Evolutionary conservation across 2,329 filamentous ascomycete species (phyloP), one percentile per base, ranked within the genome.

Genomic region (Elsinoe fawcettii): DNA sequence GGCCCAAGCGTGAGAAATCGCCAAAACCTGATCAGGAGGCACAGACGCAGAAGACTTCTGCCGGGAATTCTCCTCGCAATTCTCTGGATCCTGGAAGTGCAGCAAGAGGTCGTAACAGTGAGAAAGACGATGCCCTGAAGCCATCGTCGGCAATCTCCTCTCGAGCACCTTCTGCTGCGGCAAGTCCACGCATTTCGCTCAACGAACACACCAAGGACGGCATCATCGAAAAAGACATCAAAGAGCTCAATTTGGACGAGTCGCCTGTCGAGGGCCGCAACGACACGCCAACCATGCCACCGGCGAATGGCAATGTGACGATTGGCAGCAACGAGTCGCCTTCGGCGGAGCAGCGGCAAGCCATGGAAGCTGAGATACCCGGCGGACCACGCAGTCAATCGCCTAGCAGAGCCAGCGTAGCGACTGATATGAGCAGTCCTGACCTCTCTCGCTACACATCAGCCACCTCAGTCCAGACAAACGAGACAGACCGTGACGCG

Each of bases 1-100:
- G 82, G 59, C 78, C 79, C 1, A 90, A 76, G 64, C 73, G 71
- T 61, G 68, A 70, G 5, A 73, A 73, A 59, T 67, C 87, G 63
- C 70, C 72, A 12, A 75, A 76, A 61, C 51, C 57, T 12, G 56
- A 39, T 20, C 27, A 37, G 5, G 30, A 36, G 5, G 27, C 32
- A 5, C 5, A 8, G 8, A 46, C 12, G 14, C 7, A n/a, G 16
- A 43, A 39, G 2, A 20, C 25, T 1, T 43, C 49, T 9, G 9
- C 14, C 4, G n/a, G 14, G 5, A 18, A 14, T 25, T 53, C 49
- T 22, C 32, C 49, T 8, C 25, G 18, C 32, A 36, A 53, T 37
- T 23, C 30, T 14, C n/a, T 53, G 32, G 49, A 53, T n/a, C 34
- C 32, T 34, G 46, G 25, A 2, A 16, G 11, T 8, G 14, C 46